Conservation (phyloP, 2,329 filamentous ascomycete genomes). For the Alternaria sp. region DNA sequence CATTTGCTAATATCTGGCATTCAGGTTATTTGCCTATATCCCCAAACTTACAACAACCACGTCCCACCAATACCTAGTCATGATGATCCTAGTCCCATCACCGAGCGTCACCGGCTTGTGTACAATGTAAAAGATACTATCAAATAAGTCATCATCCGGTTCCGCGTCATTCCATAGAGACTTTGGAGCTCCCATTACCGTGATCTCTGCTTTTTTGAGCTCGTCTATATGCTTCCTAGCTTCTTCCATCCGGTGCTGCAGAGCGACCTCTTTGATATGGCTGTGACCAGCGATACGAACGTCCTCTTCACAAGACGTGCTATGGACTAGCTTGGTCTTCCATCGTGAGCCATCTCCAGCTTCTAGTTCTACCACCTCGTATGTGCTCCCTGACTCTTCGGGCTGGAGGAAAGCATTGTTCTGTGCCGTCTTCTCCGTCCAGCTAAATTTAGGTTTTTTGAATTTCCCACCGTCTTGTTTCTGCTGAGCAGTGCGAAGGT, state of each 20-base stretch:
- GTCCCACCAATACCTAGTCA: conserved; percentile 3
- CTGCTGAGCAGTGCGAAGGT: background rate
- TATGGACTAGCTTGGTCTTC: background rate
- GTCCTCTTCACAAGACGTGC: background rate
- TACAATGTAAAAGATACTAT: background rate
- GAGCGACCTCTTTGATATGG: background rate
- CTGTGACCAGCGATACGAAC: background rate
- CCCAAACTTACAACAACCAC: background rate
- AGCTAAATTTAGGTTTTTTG: background rate
- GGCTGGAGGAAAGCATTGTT: background rate
- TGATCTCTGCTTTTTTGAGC: background rate
- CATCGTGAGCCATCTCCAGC: background rate
- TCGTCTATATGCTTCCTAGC: background rate
- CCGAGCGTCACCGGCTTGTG: background rate
- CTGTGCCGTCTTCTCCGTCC: background rate
- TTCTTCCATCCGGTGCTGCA: background rate
- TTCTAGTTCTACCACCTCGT: background rate
- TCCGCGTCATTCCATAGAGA: background rate
- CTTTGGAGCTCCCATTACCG: background rate
- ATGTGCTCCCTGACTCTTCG: background rate
- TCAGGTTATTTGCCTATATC: background rate
- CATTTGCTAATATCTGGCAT: background rate
- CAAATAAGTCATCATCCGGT: background rate
- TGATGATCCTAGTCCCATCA: background rate
- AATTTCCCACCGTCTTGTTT: background rate